phyloP scores from a whole-genome alignment of 495 filamentous ascomycete species.

The Jackrogersella multiformis region DNA sequence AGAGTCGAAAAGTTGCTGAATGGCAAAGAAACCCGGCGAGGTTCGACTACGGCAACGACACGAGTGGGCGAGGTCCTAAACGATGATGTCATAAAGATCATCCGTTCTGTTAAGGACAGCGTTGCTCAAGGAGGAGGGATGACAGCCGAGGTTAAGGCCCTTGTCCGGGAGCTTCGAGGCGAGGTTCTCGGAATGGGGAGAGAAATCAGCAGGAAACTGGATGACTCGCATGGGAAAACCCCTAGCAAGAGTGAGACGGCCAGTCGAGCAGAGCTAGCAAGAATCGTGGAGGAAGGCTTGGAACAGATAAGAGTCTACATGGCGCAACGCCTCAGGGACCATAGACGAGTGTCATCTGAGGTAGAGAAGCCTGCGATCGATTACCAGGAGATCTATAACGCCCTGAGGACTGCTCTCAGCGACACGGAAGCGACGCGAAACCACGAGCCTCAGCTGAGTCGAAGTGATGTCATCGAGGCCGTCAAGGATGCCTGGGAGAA shows the following conservation, averaged over 20 bases:
- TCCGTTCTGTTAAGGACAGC: slow-evolving; percentile 86
- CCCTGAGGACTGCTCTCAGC: slow-evolving; percentile 78
- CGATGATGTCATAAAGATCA: slow-evolving; percentile 78
- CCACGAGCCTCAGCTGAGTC: slow-evolving; percentile 55
- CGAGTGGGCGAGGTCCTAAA: slow-evolving; percentile 57
- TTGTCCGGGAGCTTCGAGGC: slow-evolving; percentile 87
- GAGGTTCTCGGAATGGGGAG: slow-evolving; percentile 95
- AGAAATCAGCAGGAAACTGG: slow-evolving; percentile 83
- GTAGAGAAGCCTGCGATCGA: slow-evolving; percentile 63
- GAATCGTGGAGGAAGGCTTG: slow-evolving; percentile 80
- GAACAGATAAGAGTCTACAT: slow-evolving; percentile 83
- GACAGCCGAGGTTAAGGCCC: slow-evolving; percentile 87
- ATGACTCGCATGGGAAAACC: slow-evolving; percentile 65
- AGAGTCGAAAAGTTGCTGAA: slow-evolving; percentile 48
- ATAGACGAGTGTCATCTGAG: slow-evolving; percentile 69
- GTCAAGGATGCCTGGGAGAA: slow-evolving; percentile 89
- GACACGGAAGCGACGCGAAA: slow-evolving; percentile 66
- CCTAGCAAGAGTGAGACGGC: slow-evolving; percentile 61
- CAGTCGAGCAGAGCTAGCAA: slow-evolving; percentile 74
- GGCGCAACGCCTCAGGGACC: slow-evolving; percentile 76
- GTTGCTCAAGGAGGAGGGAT: slow-evolving; percentile 84
- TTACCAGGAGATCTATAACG: slow-evolving; percentile 80
- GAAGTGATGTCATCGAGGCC: slow-evolving; percentile 84
- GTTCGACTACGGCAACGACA: slow-evolving; percentile 43
- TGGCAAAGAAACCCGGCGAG: slow-evolving; percentile 49